Conservation (phyloP, 1,139 yeast species). For the Protomyces lactucae-debilis region DNA sequence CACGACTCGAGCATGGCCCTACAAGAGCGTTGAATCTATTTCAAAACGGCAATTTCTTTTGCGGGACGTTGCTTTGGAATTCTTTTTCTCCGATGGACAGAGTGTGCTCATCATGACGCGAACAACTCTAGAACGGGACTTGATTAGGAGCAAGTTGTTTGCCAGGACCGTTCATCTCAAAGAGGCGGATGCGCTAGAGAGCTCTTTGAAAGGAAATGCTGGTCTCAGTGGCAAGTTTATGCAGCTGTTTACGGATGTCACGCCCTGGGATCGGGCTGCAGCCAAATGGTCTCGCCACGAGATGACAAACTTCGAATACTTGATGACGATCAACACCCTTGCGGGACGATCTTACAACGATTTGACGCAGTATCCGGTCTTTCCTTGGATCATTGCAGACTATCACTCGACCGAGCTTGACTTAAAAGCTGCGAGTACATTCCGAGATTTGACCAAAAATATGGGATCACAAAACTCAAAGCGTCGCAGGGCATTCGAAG, state of each 20-base stretch:
- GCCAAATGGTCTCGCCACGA: slow-evolving; percentile 72
- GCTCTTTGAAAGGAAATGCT: neutral
- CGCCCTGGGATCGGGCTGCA: slow-evolving; percentile 36
- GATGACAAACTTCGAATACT: slow-evolving; percentile 72
- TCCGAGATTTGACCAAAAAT: slow-evolving; percentile 72
- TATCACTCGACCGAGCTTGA: slow-evolving; percentile 64
- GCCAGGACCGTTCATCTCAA: slow-evolving; percentile 11
- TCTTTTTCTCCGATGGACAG: slow-evolving; percentile 68
- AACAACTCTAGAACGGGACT: slow-evolving; percentile 51
- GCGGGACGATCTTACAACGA: slow-evolving; percentile 88
- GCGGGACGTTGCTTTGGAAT: slow-evolving; percentile 72
- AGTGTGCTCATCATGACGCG: slow-evolving; percentile 59
- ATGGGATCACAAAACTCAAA: slow-evolving; percentile 76
- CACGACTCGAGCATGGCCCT: slow-evolving; percentile 46
- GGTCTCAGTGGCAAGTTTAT: slow-evolving; percentile 42
- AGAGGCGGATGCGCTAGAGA: neutral
- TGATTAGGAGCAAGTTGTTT: slow-evolving; percentile 47
- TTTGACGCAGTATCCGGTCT: slow-evolving; percentile 80
- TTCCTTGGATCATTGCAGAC: slow-evolving; percentile 85
- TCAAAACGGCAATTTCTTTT: slow-evolving; percentile 69
- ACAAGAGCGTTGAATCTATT: slow-evolving; percentile 54
- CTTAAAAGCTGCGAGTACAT: slow-evolving; percentile 54
- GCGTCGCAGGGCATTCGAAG: slow-evolving; percentile 59
- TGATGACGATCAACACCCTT: slow-evolving; percentile 69
- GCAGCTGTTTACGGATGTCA: slow-evolving; percentile 41